phyloP scores from a whole-genome alignment of 768 basidiomycete species.

The Leucosporidium scottii region DNA sequence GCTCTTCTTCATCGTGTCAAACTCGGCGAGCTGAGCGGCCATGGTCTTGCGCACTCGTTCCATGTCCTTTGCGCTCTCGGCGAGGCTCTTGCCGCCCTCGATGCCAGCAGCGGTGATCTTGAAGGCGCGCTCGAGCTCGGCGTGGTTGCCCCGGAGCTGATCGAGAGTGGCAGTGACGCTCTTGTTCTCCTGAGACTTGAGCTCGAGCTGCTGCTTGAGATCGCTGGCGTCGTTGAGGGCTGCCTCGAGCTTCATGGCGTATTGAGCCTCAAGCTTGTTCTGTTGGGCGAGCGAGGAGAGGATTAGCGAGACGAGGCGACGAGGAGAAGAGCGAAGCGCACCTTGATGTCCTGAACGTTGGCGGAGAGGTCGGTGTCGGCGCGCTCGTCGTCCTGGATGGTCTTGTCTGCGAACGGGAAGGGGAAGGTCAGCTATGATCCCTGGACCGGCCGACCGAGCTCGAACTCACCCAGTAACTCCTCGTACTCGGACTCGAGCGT shows the following conservation, averaged over 20 bases:
- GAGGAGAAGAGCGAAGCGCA: constrained; percentile 39
- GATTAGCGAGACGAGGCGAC: too few relatives aligned
- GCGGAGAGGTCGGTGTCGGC: constrained; percentile 74
- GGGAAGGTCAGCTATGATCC: background rate
- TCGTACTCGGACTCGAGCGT: constrained; percentile 90
- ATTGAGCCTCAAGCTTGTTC: constrained; percentile 91
- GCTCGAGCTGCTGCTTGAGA: constrained; percentile 82
- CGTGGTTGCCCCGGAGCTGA: constrained; percentile 89
- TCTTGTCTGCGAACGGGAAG: constrained; percentile 60
- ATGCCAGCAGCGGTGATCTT: constrained; percentile 95
- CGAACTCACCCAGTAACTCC: constrained; percentile 73
- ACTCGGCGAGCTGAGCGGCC: constrained; percentile 95
- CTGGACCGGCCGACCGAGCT: background rate
- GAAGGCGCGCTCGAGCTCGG: constrained; percentile 97
- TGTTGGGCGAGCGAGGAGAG: constrained; percentile 40
- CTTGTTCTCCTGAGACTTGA: constrained; percentile 73
- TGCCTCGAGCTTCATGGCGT: constrained; percentile 83
- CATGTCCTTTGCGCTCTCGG: constrained; percentile 92
- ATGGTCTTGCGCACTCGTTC: constrained; percentile 94
- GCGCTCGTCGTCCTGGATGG: constrained; percentile 78
- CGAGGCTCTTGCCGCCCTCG: constrained; percentile 92
- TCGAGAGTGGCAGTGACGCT: constrained; percentile 78
- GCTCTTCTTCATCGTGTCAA: constrained; percentile 97
- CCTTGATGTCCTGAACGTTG: constrained; percentile 88
- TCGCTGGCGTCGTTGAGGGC: constrained; percentile 75